Evolutionary conservation across 1,139 yeast genomes (phyloP).

Genomic region (Debaryomycetaceae sp.): DNA sequence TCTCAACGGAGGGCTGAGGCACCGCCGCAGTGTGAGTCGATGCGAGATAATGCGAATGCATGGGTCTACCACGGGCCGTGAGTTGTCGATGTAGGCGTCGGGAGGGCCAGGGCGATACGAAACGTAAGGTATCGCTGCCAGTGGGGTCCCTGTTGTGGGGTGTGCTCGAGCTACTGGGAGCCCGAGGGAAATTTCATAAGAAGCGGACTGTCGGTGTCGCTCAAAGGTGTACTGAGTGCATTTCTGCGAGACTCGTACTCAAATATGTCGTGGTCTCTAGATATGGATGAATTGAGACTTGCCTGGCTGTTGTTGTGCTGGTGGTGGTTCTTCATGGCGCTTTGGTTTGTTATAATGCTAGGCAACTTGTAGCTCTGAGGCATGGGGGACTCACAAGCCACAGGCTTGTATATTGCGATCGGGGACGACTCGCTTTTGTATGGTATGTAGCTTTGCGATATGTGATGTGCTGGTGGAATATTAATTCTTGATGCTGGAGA

Average conservation of each 20-base stretch:
- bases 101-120: neutral
- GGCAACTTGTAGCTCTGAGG: neutral
- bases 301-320: conserved; percentile 26
- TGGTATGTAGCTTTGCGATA: conserved; percentile 3
- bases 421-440: conserved; percentile 5
- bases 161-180: neutral
- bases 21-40: neutral
- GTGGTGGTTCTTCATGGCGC: conserved; percentile 5
- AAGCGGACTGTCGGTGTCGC: conserved; percentile 21
- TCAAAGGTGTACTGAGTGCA: conserved; percentile 31
- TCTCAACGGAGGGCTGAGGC: no score
- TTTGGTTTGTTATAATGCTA: conserved; percentile 1
- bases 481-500: conserved; percentile 3
- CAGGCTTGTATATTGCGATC: conserved; percentile 15
- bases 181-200: neutral
- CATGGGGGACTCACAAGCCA: conserved; percentile 3
- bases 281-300: conserved; percentile 25
- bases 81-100: neutral
- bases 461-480: conserved; percentile 10
- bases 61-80: neutral
- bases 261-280: conserved; percentile 25
- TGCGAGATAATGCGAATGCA: neutral
- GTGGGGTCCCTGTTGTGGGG: neutral
- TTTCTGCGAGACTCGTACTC: conserved; percentile 24
- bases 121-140: no score